phyloP scores from a whole-genome alignment of 1,139 yeast genomes.

The Torulaspora pretoriensis region DNA sequence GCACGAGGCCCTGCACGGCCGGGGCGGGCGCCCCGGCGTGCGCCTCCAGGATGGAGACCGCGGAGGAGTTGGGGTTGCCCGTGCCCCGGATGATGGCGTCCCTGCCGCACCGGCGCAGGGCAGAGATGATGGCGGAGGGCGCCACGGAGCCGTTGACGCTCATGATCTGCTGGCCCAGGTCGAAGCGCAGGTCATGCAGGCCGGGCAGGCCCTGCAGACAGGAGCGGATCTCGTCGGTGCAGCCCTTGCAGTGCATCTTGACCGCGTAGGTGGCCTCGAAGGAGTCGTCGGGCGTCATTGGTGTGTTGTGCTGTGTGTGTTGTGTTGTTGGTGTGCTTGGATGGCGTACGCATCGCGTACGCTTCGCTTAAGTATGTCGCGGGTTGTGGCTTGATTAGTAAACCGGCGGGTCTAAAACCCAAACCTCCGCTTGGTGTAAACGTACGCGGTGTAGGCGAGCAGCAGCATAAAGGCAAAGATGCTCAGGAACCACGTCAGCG shows the following conservation, averaged over 20 bases:
- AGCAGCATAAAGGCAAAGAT: slow-evolving; percentile 43
- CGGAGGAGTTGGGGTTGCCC: slow-evolving; percentile 83
- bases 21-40: slow-evolving; percentile 49
- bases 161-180: slow-evolving; percentile 25
- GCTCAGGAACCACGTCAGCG: slow-evolving; percentile 74
- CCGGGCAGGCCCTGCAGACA: slow-evolving; percentile 22
- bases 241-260: slow-evolving; percentile 27
- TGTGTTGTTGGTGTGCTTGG: too few relatives aligned
- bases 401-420: slow-evolving; percentile 27
- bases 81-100: slow-evolving; percentile 93
- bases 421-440: slow-evolving; percentile 43
- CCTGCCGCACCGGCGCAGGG: slow-evolving; percentile 46
- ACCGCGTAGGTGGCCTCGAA: slow-evolving; percentile 35
- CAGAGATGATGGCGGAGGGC: slow-evolving; percentile 28
- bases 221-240: slow-evolving; percentile 23
- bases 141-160: slow-evolving; percentile 28
- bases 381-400: background rate
- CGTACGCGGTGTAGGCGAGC: slow-evolving; percentile 44
- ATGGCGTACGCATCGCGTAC: too few relatives aligned
- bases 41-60: slow-evolving; percentile 83
- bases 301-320: background rate
- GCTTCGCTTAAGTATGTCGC: background rate
- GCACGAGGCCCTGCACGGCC: slow-evolving; percentile 82
- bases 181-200: slow-evolving; percentile 21
- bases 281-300: slow-evolving; percentile 11